These are phyloP conservation scores for Xylariales sp. DNA, from an alignment of 2,329 filamentous ascomycete species.

Conservation along the genomic window DNA sequence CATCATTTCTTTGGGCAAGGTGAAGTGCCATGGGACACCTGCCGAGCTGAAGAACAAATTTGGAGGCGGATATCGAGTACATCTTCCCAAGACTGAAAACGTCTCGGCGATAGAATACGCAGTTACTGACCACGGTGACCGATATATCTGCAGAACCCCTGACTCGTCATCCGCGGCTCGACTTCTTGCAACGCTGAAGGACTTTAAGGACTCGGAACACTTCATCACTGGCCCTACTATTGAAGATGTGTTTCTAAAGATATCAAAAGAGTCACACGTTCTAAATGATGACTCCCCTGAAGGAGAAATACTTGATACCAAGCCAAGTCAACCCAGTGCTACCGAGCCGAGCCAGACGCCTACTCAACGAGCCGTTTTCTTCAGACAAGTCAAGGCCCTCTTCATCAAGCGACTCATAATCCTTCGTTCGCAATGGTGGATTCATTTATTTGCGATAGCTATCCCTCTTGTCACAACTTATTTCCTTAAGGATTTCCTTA, in stretches of 20 bases:
- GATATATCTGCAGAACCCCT: constrained; percentile 50
- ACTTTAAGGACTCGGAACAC: constrained; percentile 51
- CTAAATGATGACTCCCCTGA: constrained; percentile 15
- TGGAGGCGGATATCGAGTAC: constrained; percentile 25
- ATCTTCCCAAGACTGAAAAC: constrained; percentile 21
- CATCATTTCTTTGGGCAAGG: constrained; percentile 21
- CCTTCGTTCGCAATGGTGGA: constrained; percentile 21
- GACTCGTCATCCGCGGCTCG: constrained; percentile 49
- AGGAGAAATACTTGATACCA: constrained; percentile 9
- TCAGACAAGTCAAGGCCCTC: constrained; percentile 20
- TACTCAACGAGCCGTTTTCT: constrained; percentile 12
- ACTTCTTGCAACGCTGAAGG: constrained; percentile 50
- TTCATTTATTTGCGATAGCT: constrained; percentile 20
- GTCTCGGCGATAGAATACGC: constrained; percentile 16
- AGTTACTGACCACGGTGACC: constrained; percentile 34
- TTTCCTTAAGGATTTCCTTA: constrained; percentile 14
- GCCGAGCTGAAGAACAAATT: constrained; percentile 24
- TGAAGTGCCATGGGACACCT: constrained; percentile 25
- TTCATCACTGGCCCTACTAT: constrained; percentile 61
- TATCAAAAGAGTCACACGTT: constrained; percentile 48
- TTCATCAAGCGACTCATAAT: constrained; percentile 21
- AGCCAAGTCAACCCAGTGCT: constrained; percentile 7
- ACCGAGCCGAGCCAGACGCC: constrained; percentile 10
- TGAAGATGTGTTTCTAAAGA: constrained; percentile 63
- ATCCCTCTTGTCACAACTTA: constrained; percentile 20